These are phyloP conservation scores for Xylariaceae sp. DNA, from an alignment of 2,329 filamentous ascomycete species.

Conservation along the genomic window DNA sequence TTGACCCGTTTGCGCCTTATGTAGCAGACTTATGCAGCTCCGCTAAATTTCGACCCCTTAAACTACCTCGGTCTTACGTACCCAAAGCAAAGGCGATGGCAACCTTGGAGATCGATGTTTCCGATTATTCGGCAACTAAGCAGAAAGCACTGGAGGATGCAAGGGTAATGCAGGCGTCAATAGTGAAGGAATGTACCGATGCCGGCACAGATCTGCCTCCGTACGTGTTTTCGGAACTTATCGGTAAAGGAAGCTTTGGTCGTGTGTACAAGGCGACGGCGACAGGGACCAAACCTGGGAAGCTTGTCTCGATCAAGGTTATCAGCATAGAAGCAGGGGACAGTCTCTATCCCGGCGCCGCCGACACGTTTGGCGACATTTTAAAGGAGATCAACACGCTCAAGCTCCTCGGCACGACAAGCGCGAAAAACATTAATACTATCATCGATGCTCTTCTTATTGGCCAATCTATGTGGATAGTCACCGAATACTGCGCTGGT, in stretches of 20 bases:
- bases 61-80: no score
- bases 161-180: not conserved
- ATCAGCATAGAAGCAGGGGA: conserved; percentile 84
- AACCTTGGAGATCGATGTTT: no score
- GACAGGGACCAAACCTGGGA: conserved; percentile 53
- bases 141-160: not conserved
- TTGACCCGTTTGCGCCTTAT: no score
- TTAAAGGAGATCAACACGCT: conserved; percentile 73
- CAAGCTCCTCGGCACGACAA: conserved; percentile 74
- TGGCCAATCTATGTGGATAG: conserved; percentile 84
- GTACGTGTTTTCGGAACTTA: conserved; percentile 71
- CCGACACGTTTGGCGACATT: conserved; percentile 73
- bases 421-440: conserved; percentile 80
- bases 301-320: conserved; percentile 82
- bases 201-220: not conserved
- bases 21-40: no score
- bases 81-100: no score
- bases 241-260: conserved; percentile 77
- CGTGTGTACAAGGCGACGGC: conserved; percentile 72
- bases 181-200: not conserved
- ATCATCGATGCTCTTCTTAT: conserved; percentile 81
- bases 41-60: no score
- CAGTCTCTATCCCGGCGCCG: conserved; percentile 67
- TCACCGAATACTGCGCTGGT: conserved; percentile 85
- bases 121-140: not conserved